phyloP scores from a whole-genome alignment of 805 yeast genomes.

The Nadsonia fulvescens region DNA sequence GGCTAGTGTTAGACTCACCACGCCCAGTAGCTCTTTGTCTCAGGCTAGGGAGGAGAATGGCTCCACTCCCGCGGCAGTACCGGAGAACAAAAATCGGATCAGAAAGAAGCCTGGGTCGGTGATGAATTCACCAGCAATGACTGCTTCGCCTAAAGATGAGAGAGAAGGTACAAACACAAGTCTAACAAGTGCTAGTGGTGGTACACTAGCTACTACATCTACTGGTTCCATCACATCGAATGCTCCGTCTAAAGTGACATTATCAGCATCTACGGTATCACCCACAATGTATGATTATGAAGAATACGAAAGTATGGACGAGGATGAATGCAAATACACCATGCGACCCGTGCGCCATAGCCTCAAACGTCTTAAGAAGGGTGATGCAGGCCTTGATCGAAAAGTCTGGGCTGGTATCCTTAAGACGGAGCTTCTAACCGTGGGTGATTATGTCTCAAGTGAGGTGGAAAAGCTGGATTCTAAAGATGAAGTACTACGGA shows the following conservation, averaged over 20 bases:
- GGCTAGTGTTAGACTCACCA: no score
- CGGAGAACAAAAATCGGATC: neutral
- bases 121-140: no score
- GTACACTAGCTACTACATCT: no score
- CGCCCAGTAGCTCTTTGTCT: no score
- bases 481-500: slow-evolving; percentile 20
- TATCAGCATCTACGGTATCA: slow-evolving; percentile 6
- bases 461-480: slow-evolving; percentile 10
- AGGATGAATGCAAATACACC: slow-evolving; percentile 38
- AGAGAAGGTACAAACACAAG: no score
- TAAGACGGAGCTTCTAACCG: slow-evolving; percentile 45
- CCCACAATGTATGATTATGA: slow-evolving; percentile 16
- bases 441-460: slow-evolving; percentile 52
- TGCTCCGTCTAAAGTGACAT: slow-evolving; percentile 1
- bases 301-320: slow-evolving; percentile 70
- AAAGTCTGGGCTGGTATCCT: slow-evolving; percentile 61
- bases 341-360: slow-evolving; percentile 54
- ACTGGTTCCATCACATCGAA: no score
- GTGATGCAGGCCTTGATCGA: slow-evolving; percentile 54
- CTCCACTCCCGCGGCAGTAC: slow-evolving; percentile 1
- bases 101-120: no score
- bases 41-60: slow-evolving; percentile 5
- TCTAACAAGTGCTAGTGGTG: no score
- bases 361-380: slow-evolving; percentile 46
- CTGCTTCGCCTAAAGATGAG: no score